These are phyloP conservation scores for Nepenthes alata DNA, from an alignment of 179 eudicot genomes.

Conservation along the genomic window DNA sequence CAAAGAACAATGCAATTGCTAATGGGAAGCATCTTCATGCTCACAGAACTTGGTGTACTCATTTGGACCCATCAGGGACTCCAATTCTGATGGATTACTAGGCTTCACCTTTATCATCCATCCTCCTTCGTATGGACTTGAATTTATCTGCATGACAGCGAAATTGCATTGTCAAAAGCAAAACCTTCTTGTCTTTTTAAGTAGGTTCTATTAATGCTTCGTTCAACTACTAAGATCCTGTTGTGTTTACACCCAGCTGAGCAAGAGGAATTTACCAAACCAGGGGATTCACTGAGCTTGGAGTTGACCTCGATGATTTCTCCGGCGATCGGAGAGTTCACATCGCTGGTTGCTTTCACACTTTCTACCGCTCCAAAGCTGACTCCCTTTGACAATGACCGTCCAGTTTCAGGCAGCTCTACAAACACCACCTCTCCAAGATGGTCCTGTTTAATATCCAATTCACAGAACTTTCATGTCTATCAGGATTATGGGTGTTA, in stretches of 20 bases:
- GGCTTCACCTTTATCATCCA: conserved; percentile 99
- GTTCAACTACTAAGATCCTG: background rate
- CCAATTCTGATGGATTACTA: conserved; percentile 64
- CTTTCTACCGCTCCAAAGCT: conserved; percentile 91
- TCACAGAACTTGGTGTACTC: conserved; percentile 91
- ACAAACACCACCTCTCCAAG: conserved; percentile 96
- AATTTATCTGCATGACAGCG: conserved; percentile 39
- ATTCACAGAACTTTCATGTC: background rate
- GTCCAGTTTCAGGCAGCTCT: conserved; percentile 67
- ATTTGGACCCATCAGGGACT: conserved; percentile 56
- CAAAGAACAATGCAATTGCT: conserved; percentile 4
- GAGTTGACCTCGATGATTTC: conserved; percentile 71
- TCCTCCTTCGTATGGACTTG: conserved; percentile 87
- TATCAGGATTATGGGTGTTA: too few species aligned
- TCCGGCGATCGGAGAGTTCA: conserved; percentile 86
- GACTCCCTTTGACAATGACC: conserved; percentile 29
- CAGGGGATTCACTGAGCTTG: conserved; percentile 75
- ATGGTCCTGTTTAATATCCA: conserved; percentile 44
- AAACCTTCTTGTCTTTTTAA: background rate
- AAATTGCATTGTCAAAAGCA: background rate
- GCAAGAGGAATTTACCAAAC: conserved; percentile 47
- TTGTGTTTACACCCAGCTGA: background rate
- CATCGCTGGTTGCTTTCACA: conserved; percentile 94
- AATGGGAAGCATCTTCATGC: conserved; percentile 73
- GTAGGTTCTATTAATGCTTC: background rate